These are phyloP conservation scores for Morella rubra DNA, from an alignment of 306 rosid species.

Conservation along the genomic window DNA sequence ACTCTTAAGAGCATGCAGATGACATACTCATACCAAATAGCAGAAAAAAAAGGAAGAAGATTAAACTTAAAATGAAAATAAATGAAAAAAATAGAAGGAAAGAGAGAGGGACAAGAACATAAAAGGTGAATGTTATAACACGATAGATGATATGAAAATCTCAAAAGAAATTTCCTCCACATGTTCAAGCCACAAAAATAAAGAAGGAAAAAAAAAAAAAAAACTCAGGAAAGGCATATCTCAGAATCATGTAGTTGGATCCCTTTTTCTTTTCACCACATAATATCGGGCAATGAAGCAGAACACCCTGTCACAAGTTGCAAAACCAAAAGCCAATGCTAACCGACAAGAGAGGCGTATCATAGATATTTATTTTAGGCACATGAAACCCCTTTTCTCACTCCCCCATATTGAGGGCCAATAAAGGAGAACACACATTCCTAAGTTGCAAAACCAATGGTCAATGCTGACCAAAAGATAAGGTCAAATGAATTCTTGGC, in stretches of 20 bases:
- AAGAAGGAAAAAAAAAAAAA: not conserved
- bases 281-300: no score
- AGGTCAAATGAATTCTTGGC: not conserved
- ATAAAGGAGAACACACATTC: not conserved
- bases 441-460: not conserved
- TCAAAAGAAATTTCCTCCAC: not conserved
- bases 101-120: not conserved
- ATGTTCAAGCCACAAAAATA: not conserved
- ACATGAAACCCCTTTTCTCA: not conserved
- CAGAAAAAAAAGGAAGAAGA: no score
- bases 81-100: not conserved
- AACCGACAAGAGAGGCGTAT: no score
- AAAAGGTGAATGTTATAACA: not conserved
- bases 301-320: no score
- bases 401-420: not conserved
- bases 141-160: not conserved
- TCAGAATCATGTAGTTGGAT: not conserved
- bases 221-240: not conserved
- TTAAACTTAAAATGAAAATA: no score
- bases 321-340: no score
- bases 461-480: not conserved
- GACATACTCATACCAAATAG: not conserved
- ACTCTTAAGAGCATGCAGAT: not conserved
- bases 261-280: no score
- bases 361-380: no score